Conservation (phyloP, 306 rosid genomes). For the Trifolium pratense region DNA sequence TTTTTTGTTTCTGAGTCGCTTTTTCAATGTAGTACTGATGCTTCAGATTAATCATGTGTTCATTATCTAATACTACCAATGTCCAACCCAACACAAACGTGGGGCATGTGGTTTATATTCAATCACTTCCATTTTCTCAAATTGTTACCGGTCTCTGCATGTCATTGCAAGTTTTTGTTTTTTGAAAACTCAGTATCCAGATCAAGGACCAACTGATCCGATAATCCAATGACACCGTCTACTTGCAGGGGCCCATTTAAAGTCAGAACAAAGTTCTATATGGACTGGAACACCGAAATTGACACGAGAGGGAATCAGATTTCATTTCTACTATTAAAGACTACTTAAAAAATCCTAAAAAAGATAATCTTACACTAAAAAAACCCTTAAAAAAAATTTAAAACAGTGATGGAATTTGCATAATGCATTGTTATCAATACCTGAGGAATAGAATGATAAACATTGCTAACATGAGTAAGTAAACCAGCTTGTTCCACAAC, state of each 20-base stretch:
- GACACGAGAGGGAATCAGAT: neutral
- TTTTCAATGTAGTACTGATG: neutral
- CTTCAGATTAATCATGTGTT: neutral
- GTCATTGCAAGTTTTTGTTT: too few relatives aligned
- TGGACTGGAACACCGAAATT: too few relatives aligned
- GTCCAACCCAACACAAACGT: neutral
- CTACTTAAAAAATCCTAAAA: neutral
- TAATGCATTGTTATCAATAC: slow-evolving; percentile 37
- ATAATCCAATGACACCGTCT: too few relatives aligned
- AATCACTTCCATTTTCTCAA: neutral
- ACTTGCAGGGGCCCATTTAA: too few relatives aligned
- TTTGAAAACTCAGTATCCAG: too few relatives aligned
- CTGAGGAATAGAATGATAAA: slow-evolving; percentile 80
- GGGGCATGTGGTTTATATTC: neutral
- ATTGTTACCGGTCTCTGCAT: too few relatives aligned
- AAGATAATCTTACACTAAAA: neutral
- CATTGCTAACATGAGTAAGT: slow-evolving; percentile 86
- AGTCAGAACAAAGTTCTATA: too few relatives aligned
- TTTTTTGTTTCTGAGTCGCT: neutral
- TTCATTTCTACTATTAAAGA: neutral
- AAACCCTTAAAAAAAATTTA: neutral
- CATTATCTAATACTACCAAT: neutral
- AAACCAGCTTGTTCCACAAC: slow-evolving; percentile 67
- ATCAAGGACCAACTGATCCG: too few relatives aligned
- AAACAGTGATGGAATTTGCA: neutral